Evolutionary conservation across 768 basidiomycete species (phyloP).

Genomic region (Agaricus subrufescens): DNA sequence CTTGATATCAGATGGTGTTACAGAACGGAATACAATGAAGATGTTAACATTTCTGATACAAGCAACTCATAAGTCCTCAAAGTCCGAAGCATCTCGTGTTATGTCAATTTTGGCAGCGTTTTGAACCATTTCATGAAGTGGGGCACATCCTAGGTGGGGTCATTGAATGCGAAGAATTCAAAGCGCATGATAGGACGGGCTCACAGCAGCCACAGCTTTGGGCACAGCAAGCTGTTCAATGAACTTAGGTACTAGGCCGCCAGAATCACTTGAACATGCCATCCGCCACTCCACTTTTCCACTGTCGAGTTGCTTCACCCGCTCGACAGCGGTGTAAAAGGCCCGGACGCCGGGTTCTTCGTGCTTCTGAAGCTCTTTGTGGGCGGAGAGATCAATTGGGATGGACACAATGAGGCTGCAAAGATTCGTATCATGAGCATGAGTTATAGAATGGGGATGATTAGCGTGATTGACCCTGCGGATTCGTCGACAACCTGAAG

Average conservation of each 20-base stretch:
- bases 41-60: neutral
- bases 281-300: conserved; percentile 75
- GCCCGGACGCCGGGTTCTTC: conserved; percentile 65
- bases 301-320: conserved; percentile 53
- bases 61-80: neutral
- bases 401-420: conserved; percentile 54
- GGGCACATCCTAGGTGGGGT: conserved; percentile 54
- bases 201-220: conserved; percentile 58
- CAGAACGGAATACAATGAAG: too few species aligned
- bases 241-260: conserved; percentile 64
- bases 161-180: neutral
- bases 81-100: neutral
- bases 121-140: conserved; percentile 69
- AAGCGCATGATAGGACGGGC: conserved; percentile 9
- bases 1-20: conserved; percentile 25
- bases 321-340: conserved; percentile 68
- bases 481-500: conserved; percentile 59
- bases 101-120: conserved; percentile 15
- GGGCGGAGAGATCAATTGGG: conserved; percentile 59
- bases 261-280: conserved; percentile 72
- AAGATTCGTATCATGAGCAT: neutral
- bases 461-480: conserved; percentile 39
- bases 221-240: conserved; percentile 58
- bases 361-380: conserved; percentile 52
- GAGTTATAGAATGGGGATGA: neutral